A percentile compares a stretch with the other conserved stretches of the same genome.
Conservation (phyloP, 352 stramenopile genomes). For the Globisporangium canariense region DNA sequence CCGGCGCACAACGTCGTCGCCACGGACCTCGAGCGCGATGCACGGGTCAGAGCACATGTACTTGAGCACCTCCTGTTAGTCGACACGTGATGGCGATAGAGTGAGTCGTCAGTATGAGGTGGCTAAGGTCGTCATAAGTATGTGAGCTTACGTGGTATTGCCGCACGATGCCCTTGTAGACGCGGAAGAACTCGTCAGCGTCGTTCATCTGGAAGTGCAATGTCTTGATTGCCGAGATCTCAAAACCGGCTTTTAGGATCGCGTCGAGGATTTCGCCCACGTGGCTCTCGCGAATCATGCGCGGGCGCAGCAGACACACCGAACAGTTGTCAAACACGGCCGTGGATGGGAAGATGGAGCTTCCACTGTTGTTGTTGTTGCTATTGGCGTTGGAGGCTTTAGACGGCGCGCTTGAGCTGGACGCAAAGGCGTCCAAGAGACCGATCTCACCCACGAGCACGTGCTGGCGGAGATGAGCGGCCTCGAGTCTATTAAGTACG, state of each 20-base stretch:
- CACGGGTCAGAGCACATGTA: slow-evolving; percentile 87
- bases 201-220: slow-evolving; percentile 76
- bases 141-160: slow-evolving; percentile 56
- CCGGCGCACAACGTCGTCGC: slow-evolving; percentile 66
- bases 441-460: slow-evolving; percentile 23
- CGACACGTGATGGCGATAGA: too few species aligned
- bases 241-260: slow-evolving; percentile 80
- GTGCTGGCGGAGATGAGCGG: slow-evolving; percentile 13
- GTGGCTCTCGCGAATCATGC: slow-evolving; percentile 54
- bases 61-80: slow-evolving; percentile 75
- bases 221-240: slow-evolving; percentile 87
- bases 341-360: slow-evolving; percentile 30
- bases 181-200: slow-evolving; percentile 89
- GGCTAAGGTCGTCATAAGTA: too few species aligned
- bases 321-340: slow-evolving; percentile 66
- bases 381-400: neutral
- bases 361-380: neutral
- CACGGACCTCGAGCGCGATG: slow-evolving; percentile 88
- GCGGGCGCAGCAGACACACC: slow-evolving; percentile 54
- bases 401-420: neutral
- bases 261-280: slow-evolving; percentile 76
- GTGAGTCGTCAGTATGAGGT: neutral
- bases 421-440: slow-evolving; percentile 16
- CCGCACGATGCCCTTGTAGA: slow-evolving; percentile 75
- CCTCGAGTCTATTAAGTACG: slow-evolving; percentile 21